Base-by-base conservation (phyloP, 345 rosid species). In the Bruguiera sexangula region DNA sequence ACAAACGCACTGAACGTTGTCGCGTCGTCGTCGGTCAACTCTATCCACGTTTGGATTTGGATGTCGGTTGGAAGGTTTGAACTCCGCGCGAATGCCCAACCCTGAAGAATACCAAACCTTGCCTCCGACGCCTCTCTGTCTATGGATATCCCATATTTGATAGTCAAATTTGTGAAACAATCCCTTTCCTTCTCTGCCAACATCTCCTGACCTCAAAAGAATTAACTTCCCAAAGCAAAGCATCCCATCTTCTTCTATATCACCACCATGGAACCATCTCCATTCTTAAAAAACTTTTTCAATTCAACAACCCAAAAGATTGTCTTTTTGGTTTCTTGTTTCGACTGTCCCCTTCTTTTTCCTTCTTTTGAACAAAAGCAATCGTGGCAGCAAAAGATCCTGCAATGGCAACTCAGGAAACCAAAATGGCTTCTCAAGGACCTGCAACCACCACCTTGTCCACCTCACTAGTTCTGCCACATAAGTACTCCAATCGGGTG, bases 91-190 rank as follows among this genome's bases (percentile, higher is more conserved):
- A 24, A 24, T 81, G 6, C 75, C 90, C 73, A 69, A 39, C 71
- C 57, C 66, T 36, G 70, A 86, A 88, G 88, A 78, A 86, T 76
- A 84, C 93, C 89, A 82, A 88, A 84, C 89, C 81, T 79, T 73
- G 75, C 71, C 78, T 65, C 81, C 74, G 32, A 32, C 72, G 15
- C 78, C 63, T 27, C 68, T 22, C 53, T 65, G 37, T 43, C 69
- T 26, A 43, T 27, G 8, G 36, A 16, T 24, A 37, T 56, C 60
- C 10, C 19, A 20, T 20, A 29, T 15, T 21, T 34, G 29, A 48
- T 69, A 27, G 19, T 56, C 65, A 39, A 43, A 43, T 62, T 59
- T 72, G 39, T 60, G 21, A 60, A 34, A 56, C 80, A 83, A 83
- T 89, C 85, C 98, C 81, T 87, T 88, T 65, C 89, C 91, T 71